These are phyloP conservation scores for Telopea speciosissima DNA, from an alignment of 177 flowering plant species.

Conservation along the genomic window DNA sequence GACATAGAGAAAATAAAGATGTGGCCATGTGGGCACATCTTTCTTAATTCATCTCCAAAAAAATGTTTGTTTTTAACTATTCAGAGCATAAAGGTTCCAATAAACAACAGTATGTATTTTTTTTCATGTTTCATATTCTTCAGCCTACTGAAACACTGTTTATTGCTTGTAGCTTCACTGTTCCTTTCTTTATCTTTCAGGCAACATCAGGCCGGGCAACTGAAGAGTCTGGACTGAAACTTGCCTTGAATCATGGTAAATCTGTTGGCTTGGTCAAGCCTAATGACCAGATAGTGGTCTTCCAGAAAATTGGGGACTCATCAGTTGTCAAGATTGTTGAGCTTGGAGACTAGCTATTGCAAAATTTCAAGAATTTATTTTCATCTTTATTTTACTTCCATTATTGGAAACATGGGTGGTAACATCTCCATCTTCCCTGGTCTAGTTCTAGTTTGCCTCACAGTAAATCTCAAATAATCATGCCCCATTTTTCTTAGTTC, in stretches of 20 bases:
- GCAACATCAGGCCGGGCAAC: constrained; percentile 21
- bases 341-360: constrained; percentile 14
- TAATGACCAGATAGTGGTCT: constrained; percentile 41
- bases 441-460: not conserved
- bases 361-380: not conserved
- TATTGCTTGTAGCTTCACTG: not conserved
- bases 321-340: constrained; percentile 39
- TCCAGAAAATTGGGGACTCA: constrained; percentile 42
- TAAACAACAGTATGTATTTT: not conserved
- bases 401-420: not conserved
- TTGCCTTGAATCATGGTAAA: constrained; percentile 32
- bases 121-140: too few species aligned
- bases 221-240: constrained; percentile 34
- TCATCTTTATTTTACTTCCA: not conserved
- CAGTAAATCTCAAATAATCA: not conserved
- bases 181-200: constrained; percentile 14
- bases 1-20: too few species aligned
- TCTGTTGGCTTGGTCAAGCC: constrained; percentile 31
- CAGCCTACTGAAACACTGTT: not conserved
- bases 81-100: not conserved
- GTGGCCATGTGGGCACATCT: too few species aligned
- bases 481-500: not conserved
- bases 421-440: not conserved
- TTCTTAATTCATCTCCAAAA: too few species aligned
- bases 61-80: not conserved